phyloP scores from a whole-genome alignment of 106 monocot species.

The Platanthera guangdongensis region DNA sequence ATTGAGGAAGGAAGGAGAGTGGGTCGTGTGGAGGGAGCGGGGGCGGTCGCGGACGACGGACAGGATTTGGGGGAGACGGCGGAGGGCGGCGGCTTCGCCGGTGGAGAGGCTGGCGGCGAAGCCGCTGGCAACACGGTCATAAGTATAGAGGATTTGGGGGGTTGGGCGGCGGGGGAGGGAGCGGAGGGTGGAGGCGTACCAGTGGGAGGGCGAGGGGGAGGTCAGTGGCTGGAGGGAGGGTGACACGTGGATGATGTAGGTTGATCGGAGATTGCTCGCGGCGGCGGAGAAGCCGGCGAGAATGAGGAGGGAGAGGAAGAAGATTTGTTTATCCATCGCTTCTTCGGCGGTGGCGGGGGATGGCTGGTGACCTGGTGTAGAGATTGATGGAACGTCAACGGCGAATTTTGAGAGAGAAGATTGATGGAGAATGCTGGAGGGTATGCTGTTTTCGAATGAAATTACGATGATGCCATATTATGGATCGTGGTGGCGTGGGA shows the following conservation, averaged over 20 bases:
- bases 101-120: slow-evolving; percentile 60
- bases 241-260: slow-evolving; percentile 17
- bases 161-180: slow-evolving; percentile 31
- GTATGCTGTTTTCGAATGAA: not conserved
- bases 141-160: slow-evolving; percentile 52
- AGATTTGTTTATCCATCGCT: not conserved
- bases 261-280: not conserved
- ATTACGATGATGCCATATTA: not conserved
- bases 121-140: slow-evolving; percentile 40
- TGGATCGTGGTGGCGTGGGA: not conserved
- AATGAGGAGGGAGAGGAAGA: not conserved
- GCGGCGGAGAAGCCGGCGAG: not conserved
- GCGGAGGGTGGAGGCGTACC: slow-evolving; percentile 51
- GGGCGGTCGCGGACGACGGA: slow-evolving; percentile 45
- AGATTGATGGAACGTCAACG: slow-evolving; percentile 29
- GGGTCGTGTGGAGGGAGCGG: slow-evolving; percentile 66
- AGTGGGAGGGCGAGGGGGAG: slow-evolving; percentile 31
- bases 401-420: slow-evolving; percentile 31
- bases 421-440: slow-evolving; percentile 28
- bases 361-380: slow-evolving; percentile 19
- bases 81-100: slow-evolving; percentile 36
- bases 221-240: slow-evolving; percentile 24
- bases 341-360: slow-evolving; percentile 18
- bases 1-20: slow-evolving; percentile 60
- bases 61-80: slow-evolving; percentile 29